These are phyloP conservation scores for Psilocybe cubensis DNA, from an alignment of 768 basidiomycete species.

Conservation along the genomic window DNA sequence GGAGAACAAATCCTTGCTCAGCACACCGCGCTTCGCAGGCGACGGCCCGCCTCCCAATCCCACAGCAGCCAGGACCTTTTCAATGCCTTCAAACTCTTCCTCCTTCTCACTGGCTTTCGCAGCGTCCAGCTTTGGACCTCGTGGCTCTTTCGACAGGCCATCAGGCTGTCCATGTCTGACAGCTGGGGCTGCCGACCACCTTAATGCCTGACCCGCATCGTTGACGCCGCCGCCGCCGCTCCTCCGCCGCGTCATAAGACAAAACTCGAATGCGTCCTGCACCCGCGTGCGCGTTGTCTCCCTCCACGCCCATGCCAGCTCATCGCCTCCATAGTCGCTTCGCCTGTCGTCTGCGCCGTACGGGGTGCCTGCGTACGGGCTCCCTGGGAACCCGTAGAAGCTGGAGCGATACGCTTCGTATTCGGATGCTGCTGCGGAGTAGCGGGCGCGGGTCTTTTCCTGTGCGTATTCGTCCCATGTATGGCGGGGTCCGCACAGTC, in stretches of 20 bases:
- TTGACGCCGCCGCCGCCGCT: constrained; percentile 16
- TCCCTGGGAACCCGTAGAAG: constrained; percentile 11
- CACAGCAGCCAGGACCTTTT: constrained; percentile 62
- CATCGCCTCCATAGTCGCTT: constrained; percentile 36
- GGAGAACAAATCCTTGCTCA: constrained; percentile 69
- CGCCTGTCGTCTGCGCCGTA: constrained; percentile 2
- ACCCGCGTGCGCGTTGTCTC: constrained; percentile 71
- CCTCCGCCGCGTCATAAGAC: constrained; percentile 42
- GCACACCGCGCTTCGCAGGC: constrained; percentile 58
- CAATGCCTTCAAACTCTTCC: constrained; percentile 52
- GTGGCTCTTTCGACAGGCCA: background rate
- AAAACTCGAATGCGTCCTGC: constrained; percentile 83
- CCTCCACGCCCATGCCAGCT: constrained; percentile 81
- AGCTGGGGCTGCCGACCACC: constrained; percentile 31
- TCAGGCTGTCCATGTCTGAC: background rate
- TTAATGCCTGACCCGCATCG: constrained; percentile 18
- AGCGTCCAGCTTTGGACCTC: background rate
- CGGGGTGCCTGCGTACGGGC: background rate
- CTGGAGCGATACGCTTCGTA: constrained; percentile 24
- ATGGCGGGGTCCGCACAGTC: constrained; percentile 83
- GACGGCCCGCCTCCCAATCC: constrained; percentile 48
- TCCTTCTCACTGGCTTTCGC: constrained; percentile 20
- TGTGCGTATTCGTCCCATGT: constrained; percentile 83
- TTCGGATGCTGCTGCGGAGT: constrained; percentile 52
- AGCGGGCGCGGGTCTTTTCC: constrained; percentile 57